phyloP scores from a whole-genome alignment of 1,284 basidiomycete species.

The Marasmius tenuissimus region DNA sequence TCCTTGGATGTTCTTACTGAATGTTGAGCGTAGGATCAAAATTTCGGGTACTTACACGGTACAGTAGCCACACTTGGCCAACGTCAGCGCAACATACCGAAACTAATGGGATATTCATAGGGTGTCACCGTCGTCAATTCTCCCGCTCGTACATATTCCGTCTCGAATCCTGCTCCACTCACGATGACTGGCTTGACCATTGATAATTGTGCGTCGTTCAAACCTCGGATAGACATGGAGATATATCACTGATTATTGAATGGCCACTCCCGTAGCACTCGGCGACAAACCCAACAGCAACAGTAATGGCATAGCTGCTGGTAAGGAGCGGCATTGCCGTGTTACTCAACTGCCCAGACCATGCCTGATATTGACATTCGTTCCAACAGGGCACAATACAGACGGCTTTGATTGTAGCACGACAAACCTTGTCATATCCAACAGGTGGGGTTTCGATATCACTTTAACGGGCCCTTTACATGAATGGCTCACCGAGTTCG shows the following conservation, averaged over 20 bases:
- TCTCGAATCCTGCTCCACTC: conserved; percentile 40
- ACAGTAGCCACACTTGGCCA: conserved; percentile 6
- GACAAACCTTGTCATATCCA: conserved; percentile 42
- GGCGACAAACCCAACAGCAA: conserved; percentile 44
- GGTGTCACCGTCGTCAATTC: conserved; percentile 46
- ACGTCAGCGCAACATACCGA: background rate
- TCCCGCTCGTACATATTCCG: conserved; percentile 36
- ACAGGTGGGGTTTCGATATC: conserved; percentile 28
- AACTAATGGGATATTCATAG: conserved; percentile 15
- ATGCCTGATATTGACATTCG: conserved; percentile 6
- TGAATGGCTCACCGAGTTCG: background rate
- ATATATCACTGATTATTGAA: background rate
- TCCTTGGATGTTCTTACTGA: conserved; percentile 3
- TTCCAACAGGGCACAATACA: conserved; percentile 44
- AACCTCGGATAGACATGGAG: background rate
- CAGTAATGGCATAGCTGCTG: conserved; percentile 40
- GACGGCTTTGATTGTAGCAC: conserved; percentile 56
- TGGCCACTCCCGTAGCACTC: conserved; percentile 28
- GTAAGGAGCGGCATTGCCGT: conserved; percentile 11
- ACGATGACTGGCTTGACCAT: conserved; percentile 36
- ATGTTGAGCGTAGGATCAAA: conserved; percentile 39
- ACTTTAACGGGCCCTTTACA: background rate
- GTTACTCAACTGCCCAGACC: conserved; percentile 10
- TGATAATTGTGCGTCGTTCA: conserved; percentile 38
- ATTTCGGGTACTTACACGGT: conserved; percentile 52